Conservation (phyloP, 306 rosid species). For the Citrullus colocynthis region DNA sequence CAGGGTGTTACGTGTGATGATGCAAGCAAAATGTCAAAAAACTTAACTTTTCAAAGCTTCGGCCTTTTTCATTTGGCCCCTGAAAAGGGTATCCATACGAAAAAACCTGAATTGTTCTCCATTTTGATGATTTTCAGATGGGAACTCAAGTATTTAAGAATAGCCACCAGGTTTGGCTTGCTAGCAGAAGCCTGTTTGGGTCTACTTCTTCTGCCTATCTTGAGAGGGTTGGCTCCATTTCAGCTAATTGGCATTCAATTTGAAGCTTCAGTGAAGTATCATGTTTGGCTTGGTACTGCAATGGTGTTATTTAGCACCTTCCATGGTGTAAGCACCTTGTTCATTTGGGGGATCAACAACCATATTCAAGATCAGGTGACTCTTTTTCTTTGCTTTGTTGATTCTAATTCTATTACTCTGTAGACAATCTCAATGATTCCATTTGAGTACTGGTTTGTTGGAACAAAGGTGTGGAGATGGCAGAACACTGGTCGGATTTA, state of each 20-base stretch:
- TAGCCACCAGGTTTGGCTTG: conserved; percentile 72
- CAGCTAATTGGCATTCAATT: conserved; percentile 62
- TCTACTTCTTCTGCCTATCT: conserved; percentile 58
- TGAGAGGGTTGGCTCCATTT: conserved; percentile 67
- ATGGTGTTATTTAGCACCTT: conserved; percentile 57
- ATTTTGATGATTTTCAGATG: conserved; percentile 46
- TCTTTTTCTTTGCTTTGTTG: neutral
- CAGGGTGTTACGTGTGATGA: too few relatives aligned
- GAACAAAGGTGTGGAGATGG: conserved; percentile 61
- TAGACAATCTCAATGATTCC: neutral
- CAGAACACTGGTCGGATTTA: conserved; percentile 71
- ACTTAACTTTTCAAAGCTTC: too few relatives aligned
- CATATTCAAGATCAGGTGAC: conserved; percentile 60
- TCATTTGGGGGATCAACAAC: conserved; percentile 76
- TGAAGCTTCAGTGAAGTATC: conserved; percentile 82
- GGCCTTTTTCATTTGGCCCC: too few relatives aligned
- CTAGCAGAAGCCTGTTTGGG: conserved; percentile 75
- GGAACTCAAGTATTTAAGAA: conserved; percentile 66
- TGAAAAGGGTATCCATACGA: too few relatives aligned
- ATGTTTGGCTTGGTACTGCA: conserved; percentile 76
- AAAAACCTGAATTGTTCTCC: neutral
- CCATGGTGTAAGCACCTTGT: conserved; percentile 71
- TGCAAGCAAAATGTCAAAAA: too few relatives aligned
- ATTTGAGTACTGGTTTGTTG: conserved; percentile 5
- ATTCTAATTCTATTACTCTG: neutral